phyloP scores from a whole-genome alignment of 345 rosid species.

The Gossypium herbaceum region DNA sequence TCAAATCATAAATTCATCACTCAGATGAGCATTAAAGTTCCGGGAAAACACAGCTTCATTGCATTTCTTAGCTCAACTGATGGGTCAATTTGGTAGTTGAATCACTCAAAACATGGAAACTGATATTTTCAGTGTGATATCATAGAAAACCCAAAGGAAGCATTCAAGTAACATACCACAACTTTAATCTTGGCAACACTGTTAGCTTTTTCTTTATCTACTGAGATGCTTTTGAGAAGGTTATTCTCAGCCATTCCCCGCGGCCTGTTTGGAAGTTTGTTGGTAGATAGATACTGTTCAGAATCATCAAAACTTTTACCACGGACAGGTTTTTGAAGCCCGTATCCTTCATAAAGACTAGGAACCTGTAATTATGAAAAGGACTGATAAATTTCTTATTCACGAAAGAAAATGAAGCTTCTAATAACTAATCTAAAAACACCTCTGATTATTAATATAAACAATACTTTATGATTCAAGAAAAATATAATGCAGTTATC shows the following conservation, averaged over 20 bases:
- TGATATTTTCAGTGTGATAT: background rate
- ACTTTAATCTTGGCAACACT: constrained; percentile 66
- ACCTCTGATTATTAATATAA: background rate
- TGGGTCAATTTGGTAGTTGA: background rate
- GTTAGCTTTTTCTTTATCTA: constrained; percentile 47
- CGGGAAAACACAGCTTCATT: background rate
- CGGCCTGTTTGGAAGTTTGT: constrained; percentile 20
- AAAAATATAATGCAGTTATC: background rate
- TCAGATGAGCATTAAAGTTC: background rate
- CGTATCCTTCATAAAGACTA: constrained; percentile 20
- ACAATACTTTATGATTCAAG: background rate
- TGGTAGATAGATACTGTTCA: constrained; percentile 26
- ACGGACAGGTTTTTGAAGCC: constrained; percentile 25
- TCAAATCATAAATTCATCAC: background rate
- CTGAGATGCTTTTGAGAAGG: constrained; percentile 41
- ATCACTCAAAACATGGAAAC: background rate
- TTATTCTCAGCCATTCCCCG: constrained; percentile 31
- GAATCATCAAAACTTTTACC: constrained; percentile 34
- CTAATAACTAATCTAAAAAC: background rate
- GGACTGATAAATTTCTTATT: background rate
- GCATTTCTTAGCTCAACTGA: background rate
- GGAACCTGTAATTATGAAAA: constrained; percentile 19
- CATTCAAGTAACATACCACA: constrained; percentile 37
- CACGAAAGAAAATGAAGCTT: constrained; percentile 1
- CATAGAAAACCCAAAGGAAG: background rate